phyloP scores from a whole-genome alignment of 2,329 filamentous ascomycete genomes.

The Fusarium clavum region DNA sequence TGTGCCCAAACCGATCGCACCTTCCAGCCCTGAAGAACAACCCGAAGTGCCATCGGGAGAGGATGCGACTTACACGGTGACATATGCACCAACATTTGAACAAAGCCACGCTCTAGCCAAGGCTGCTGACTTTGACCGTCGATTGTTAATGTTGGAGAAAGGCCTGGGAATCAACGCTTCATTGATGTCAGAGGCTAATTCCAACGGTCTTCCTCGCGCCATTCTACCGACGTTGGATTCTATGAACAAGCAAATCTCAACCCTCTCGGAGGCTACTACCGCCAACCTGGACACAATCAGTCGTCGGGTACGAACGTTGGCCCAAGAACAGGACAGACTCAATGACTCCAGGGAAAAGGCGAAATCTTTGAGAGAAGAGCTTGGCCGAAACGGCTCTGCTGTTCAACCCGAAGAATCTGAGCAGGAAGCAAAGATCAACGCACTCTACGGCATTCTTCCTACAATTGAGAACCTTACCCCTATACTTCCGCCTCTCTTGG shows the following conservation, averaged over 20 bases:
- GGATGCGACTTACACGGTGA: conserved; percentile 70
- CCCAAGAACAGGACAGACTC: conserved; percentile 77
- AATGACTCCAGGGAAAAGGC: conserved; percentile 73
- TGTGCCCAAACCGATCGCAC: conserved; percentile 16
- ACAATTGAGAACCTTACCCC: conserved; percentile 90
- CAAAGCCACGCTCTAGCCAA: conserved; percentile 79
- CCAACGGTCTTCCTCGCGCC: conserved; percentile 69
- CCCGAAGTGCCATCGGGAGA: conserved; percentile 36
- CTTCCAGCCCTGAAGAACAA: conserved; percentile 31
- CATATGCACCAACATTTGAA: conserved; percentile 72
- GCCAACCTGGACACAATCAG: conserved; percentile 79
- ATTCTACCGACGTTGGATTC: conserved; percentile 85
- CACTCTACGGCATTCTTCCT: conserved; percentile 87
- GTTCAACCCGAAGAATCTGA: conserved; percentile 68
- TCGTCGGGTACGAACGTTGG: conserved; percentile 75
- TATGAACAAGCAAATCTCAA: conserved; percentile 82
- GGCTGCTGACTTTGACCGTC: conserved; percentile 87
- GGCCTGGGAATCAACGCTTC: conserved; percentile 82
- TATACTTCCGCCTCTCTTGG: conserved; percentile 84
- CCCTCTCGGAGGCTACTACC: conserved; percentile 78
- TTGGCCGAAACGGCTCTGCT: conserved; percentile 59
- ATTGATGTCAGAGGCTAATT: conserved; percentile 70
- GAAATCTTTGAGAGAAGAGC: conserved; percentile 70
- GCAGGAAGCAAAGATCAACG: conserved; percentile 87
- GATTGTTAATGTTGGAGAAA: conserved; percentile 82